Conservation (phyloP, 2,329 filamentous ascomycete species). For the Verticillium alfalfae region DNA sequence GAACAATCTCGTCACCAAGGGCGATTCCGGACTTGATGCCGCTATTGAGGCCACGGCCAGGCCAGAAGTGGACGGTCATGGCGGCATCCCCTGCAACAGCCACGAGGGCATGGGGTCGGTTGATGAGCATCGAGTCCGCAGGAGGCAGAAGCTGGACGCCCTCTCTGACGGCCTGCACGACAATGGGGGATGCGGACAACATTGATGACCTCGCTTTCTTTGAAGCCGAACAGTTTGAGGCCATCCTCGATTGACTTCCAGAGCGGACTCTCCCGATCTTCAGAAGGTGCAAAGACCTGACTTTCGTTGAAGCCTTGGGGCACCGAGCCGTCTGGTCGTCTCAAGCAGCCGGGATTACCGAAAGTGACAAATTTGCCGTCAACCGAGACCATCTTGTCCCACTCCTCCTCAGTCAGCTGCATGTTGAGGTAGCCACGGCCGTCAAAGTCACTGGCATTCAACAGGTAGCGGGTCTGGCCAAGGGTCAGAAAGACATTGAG, state of each 20-base stretch:
- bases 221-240: constrained; percentile 28
- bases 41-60: constrained; percentile 27
- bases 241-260: constrained; percentile 28
- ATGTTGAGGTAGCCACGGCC: constrained; percentile 28
- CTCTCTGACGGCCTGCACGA: constrained; percentile 25
- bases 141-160: constrained; percentile 21
- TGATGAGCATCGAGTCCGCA: constrained; percentile 16
- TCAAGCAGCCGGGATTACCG: constrained; percentile 23
- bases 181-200: constrained; percentile 28
- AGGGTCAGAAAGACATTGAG: constrained; percentile 29
- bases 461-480: constrained; percentile 26
- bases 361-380: constrained; percentile 26
- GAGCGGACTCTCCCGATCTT: constrained; percentile 18
- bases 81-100: constrained; percentile 27
- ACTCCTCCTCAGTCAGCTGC: constrained; percentile 28
- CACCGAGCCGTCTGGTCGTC: constrained; percentile 18
- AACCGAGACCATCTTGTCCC: constrained; percentile 23
- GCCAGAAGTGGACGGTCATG: constrained; percentile 31
- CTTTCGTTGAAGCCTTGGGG: constrained; percentile 21
- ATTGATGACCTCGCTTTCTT: constrained; percentile 27
- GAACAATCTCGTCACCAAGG: constrained; percentile 26
- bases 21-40: constrained; percentile 29
- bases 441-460: constrained; percentile 27
- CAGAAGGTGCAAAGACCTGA: constrained; percentile 25
- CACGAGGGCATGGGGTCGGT: constrained; percentile 22